Evolutionary conservation across 1,284 basidiomycete species (phyloP), one percentile per base, ranked within the genome.

Genomic region (Rhodotorula sp.): DNA sequence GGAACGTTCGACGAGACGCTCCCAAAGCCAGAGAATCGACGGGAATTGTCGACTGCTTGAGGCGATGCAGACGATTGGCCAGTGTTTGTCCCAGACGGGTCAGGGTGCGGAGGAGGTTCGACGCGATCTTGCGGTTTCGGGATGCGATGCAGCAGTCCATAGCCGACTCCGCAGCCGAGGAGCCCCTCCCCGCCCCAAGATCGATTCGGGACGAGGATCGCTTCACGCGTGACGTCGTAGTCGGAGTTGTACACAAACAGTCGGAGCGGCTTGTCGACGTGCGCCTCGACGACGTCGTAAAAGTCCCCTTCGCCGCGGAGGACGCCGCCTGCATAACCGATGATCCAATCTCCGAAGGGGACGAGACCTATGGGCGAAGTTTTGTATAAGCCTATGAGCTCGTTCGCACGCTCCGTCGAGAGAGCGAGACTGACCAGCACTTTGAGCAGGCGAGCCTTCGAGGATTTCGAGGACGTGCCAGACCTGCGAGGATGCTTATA

Each of bases 381-480:
- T 33, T 14, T 4, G 8, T 17, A 26, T 18, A n/a, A 29, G 22
- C 56, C 10, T 6, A 6, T 24, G 12, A 15, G 12, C 22, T 26
- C 2, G 4, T 4, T 29, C 18, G 30, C 1, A 24, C 10, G 42
- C 7, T 42, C 37, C 37, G 37, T 33, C 24, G 20, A 24, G 42
- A 54, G 10, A 62, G 26, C n/a, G 6, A 33, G 20, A 29, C 46
- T 49, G 29, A 76, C 78, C 79, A 51, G 88, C 88, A 75, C 87
- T 89, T 83, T 98, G 94, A 8, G 95, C 95, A 14, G 96, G 96
- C 71, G 91, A 93, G 26, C 93, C 94, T 81, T 98, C 95, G 49
- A 96, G 83, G 14, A 99, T 93, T 79, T 99, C 96, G 62, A 99
- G 84, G 59, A 99, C 93, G 81, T 99, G 95, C 95, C 95, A 99